Evolutionary conservation across 495 filamentous ascomycete genomes (phyloP), one percentile per base, ranked within the genome.

Genomic region (Aspergillus cavernicola): DNA sequence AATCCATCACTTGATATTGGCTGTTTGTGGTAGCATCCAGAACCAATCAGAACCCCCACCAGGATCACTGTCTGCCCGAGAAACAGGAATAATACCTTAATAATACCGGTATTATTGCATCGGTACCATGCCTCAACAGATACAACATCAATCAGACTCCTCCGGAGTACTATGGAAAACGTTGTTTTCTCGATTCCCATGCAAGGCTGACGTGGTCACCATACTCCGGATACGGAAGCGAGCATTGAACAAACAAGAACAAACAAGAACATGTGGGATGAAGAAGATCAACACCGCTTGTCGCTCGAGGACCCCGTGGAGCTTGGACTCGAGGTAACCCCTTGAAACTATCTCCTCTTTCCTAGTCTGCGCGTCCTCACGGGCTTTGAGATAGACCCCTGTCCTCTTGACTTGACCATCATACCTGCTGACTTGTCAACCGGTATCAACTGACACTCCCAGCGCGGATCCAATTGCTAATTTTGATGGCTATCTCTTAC

Each of bases 71-170:
- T 36, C 36, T 29, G n/a, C 32, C 31, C 18, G 39, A 42, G 23
- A 42, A 45, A 32, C 22, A 39, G 24, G 41, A 31, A 46, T 35
- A 5, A 12, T 43, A n/a, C 36, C 41, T n/a, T 40, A 33, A 47
- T 54, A 54, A 29, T 37, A 54, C 42, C 42, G 42, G 42, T 31
- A 26, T 13, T 54, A 54, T 54, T 54, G 52, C 52, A 54, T 24
- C 26, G 16, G 35, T 40, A 46, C 24, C 42, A 4, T 46, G 22
- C 32, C 16, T 7, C 16, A 23, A 44, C n/a, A 24, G 29, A 28
- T 23, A 13, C n/a, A 33, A 41, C 11, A 2, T 44, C 29, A 9
- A 16, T 33, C 26, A 46, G n/a, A n/a, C n/a, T n/a, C n/a, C n/a
- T n/a, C n/a, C n/a, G n/a, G n/a, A n/a, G n/a, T n/a, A n/a, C n/a